Evolutionary conservation across 202 grass and related monocot species (phyloP), one percentile per base, ranked within the genome.

Genomic region (Hordeum pubiflorum): DNA sequence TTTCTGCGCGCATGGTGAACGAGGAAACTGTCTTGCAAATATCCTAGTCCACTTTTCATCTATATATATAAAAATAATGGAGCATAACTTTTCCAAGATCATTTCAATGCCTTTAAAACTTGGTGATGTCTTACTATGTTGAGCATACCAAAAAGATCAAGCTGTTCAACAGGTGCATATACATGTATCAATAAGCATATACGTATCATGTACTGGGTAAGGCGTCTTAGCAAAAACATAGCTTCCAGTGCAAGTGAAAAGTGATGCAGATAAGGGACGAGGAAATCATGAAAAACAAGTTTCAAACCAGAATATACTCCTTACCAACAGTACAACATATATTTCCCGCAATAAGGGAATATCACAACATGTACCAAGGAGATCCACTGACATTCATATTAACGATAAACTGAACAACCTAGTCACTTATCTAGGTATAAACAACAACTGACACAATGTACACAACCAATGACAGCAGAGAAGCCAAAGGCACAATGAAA

Each of bases 231-330:
- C 69, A 76, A 65, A 76, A 76, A 21, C 78, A 18, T 77, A 41
- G 15, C 72, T 77, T 86, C 27, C 44, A 65, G 4, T 55, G 37
- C 75, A 87, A 83, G 80, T 66, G 67, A 79, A 83, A 82, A 74
- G 41, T 8, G 36, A 59, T 48, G 66, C 74, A 69, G n/a, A 26
- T 15, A 67, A 39, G 21, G 17, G 15, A 15, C 60, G 61, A 26
- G 52, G 12, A 88, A 67, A 76, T 77, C 78, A 82, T 52, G 79
- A 83, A 54, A 71, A 40, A 41, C 72, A 72, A 77, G 85, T 62
- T 17, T 48, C 29, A 52, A 52, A 52, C 71, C 37, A 61, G 5
- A 26, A 44, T 63, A 38, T 43, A 79, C 32, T 54, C 34, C 14
- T 62, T 50, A 22, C 14, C 48, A 17, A n/a, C 48, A 52, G 17